Percentiles rank a stretch among this genome's conserved stretches.
Evolutionary conservation across 2,329 filamentous ascomycete species (phyloP).

Genomic region (Aspergillus chevalieri): DNA sequence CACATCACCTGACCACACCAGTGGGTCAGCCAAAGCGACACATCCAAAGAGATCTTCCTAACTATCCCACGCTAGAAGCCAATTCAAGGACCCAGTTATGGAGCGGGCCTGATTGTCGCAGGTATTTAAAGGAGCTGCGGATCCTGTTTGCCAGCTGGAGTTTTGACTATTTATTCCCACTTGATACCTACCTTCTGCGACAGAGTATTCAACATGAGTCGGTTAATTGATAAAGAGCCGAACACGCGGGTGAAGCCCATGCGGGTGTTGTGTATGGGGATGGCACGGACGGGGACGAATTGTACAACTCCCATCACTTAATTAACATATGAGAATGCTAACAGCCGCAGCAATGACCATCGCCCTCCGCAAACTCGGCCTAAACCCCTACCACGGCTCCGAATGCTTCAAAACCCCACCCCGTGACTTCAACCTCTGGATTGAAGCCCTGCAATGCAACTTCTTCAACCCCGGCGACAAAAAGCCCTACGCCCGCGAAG

Average conservation of each 20-base stretch:
- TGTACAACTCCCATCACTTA: not conserved
- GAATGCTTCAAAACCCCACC: constrained; percentile 7
- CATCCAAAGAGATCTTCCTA: no score
- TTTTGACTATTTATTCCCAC: no score
- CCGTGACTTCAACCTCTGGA: constrained; percentile 6
- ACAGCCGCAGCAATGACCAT: not conserved
- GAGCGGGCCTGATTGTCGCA: no score
- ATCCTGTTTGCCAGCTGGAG: no score
- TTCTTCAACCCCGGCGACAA: not conserved
- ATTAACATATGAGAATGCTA: not conserved
- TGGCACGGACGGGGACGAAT: not conserved
- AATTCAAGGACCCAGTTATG: no score
- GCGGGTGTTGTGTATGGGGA: not conserved
- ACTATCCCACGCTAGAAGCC: no score
- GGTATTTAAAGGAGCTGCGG: no score
- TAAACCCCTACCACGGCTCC: constrained; percentile 4
- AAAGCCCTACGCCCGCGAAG: constrained; percentile 6
- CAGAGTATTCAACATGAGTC: not conserved
- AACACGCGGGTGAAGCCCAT: not conserved
- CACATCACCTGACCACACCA: no score
- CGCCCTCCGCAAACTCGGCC: constrained; percentile 3
- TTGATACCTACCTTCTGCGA: no score
- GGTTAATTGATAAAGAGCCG: not conserved
- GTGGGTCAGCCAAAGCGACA: no score
- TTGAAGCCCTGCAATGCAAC: constrained; percentile 6